Percentiles rank a stretch among this genome's conserved stretches.
phyloP scores from a whole-genome alignment of 345 rosid genomes.

The Salix viminalis region DNA sequence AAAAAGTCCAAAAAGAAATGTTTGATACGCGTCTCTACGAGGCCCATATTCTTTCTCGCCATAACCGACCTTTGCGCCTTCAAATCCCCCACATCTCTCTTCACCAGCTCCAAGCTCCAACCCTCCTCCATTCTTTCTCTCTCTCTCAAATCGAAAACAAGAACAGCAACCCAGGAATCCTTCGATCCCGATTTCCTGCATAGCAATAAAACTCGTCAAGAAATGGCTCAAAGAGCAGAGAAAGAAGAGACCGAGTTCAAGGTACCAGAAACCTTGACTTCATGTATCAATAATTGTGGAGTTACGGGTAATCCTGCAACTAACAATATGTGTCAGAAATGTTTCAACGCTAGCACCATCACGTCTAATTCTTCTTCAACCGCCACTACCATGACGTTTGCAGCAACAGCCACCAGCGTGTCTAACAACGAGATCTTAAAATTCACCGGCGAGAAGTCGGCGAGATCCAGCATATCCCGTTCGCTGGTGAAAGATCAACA shows the following conservation, averaged over 20 bases:
- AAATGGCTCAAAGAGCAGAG: conserved; percentile 83
- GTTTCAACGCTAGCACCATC: conserved; percentile 65
- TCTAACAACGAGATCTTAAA: conserved; percentile 38
- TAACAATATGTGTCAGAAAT: conserved; percentile 95
- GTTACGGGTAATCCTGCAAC: conserved; percentile 83
- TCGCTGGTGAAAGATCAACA: conserved; percentile 9
- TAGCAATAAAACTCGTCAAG: no score
- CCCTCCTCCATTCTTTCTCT: not conserved
- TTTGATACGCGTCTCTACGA: conserved; percentile 82
- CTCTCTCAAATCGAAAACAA: not conserved
- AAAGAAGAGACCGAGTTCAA: conserved; percentile 95
- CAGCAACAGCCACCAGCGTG: not conserved
- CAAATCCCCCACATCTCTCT: conserved; percentile 4
- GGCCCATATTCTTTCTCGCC: conserved; percentile 75
- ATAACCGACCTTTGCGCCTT: conserved; percentile 50
- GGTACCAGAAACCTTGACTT: conserved; percentile 67
- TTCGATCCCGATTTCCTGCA: not conserved
- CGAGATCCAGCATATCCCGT: conserved; percentile 52
- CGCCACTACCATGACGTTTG: not conserved
- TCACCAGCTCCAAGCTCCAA: not conserved
- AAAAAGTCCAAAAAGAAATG: conserved; percentile 28
- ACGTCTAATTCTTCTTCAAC: conserved; percentile 14
- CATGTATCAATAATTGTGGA: conserved; percentile 80
- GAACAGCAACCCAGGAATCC: not conserved
- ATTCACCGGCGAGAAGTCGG: conserved; percentile 36